phyloP scores from a whole-genome alignment of 1,284 basidiomycete species.

The Athelia sp. region DNA sequence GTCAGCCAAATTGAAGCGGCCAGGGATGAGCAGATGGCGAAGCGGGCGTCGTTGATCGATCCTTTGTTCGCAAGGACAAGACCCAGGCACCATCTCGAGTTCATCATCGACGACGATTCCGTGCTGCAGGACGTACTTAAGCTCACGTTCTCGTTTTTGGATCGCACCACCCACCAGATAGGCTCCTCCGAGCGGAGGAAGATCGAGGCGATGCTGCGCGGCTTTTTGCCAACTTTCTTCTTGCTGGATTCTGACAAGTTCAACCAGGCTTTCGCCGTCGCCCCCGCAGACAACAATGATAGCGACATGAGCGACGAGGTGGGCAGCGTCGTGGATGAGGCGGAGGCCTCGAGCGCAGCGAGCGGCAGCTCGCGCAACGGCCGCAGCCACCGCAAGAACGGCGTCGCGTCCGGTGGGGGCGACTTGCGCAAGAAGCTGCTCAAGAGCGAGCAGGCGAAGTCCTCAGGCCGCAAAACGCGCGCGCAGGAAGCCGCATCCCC shows the following conservation, averaged over 20 bases:
- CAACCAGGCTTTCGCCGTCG: constrained; percentile 59
- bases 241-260: constrained; percentile 67
- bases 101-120: constrained; percentile 69
- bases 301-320: constrained; percentile 52
- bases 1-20: constrained; percentile 88
- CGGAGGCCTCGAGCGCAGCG: constrained; percentile 36
- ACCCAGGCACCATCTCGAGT: constrained; percentile 78
- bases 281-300: constrained; percentile 37
- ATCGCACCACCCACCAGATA: constrained; percentile 79
- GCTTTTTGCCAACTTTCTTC: constrained; percentile 75
- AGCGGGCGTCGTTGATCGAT: constrained; percentile 72
- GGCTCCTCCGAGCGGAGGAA: constrained; percentile 70
- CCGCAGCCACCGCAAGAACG: constrained; percentile 28
- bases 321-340: constrained; percentile 41
- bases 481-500: constrained; percentile 36
- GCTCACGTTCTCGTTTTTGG: constrained; percentile 87
- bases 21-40: constrained; percentile 81
- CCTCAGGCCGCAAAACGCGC: constrained; percentile 52
- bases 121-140: constrained; percentile 87
- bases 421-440: constrained; percentile 71
- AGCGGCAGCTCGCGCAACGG: constrained; percentile 31
- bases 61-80: constrained; percentile 70
- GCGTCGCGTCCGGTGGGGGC: constrained; percentile 38
- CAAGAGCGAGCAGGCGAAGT: constrained; percentile 77
- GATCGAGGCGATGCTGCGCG: constrained; percentile 82